Conservation (phyloP, 2,329 filamentous ascomycete genomes). For the Diaporthe ilicicola region DNA sequence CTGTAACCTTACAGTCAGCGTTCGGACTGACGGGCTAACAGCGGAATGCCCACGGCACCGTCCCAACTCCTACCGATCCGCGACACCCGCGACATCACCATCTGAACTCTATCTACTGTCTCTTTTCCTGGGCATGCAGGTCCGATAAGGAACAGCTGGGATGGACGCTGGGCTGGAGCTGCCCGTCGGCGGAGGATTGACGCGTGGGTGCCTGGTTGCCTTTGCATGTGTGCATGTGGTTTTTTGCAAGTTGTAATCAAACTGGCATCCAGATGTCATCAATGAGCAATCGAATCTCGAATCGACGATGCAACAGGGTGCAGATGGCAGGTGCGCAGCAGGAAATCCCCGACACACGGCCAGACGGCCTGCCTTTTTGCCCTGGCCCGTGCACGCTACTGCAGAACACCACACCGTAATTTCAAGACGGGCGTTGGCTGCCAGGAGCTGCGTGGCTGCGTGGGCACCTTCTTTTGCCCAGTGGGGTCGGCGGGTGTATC, state of each 20-base stretch:
- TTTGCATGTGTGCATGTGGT: no score
- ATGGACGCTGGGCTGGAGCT: no score
- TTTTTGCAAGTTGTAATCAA: background rate
- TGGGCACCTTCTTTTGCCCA: background rate
- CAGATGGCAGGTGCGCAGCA: background rate
- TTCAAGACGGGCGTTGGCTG: background rate
- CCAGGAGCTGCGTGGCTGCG: background rate
- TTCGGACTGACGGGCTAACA: background rate
- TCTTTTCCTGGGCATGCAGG: background rate
- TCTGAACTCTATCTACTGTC: background rate
- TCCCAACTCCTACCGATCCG: constrained; percentile 4
- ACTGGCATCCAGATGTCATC: background rate
- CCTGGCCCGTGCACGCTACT: constrained; percentile 23
- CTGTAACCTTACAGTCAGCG: background rate
- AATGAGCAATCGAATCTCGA: background rate
- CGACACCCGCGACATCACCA: constrained; percentile 18
- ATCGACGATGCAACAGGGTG: constrained; percentile 12
- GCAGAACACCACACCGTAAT: constrained; percentile 25
- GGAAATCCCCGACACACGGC: constrained; percentile 1
- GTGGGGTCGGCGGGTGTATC: background rate
- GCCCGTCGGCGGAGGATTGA: no score
- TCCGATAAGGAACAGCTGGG: no score
- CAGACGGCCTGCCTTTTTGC: background rate
- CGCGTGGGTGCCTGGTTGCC: no score
- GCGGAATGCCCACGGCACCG: background rate